Evolutionary conservation across 2,329 filamentous ascomycete species (phyloP), one percentile per base, ranked within the genome.

Genomic region (Paracorniculantispora psalliotae): DNA sequence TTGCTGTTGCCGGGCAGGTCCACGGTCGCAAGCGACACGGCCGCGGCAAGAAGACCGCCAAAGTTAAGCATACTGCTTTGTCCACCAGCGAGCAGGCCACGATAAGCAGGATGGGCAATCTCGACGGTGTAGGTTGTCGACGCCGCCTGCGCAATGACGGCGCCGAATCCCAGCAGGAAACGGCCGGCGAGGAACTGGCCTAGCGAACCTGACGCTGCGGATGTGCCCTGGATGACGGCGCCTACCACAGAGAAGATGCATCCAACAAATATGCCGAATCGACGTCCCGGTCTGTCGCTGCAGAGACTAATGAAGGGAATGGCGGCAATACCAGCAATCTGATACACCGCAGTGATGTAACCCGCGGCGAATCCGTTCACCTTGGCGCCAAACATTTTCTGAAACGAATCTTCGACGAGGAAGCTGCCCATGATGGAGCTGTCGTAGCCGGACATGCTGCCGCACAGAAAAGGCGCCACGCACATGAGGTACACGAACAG

Each of bases 121-220:
- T 80, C 78, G 23, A 78, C 72, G 19, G 79, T 76, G 63, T 79
- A 79, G 65, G 74, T 75, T 25, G 77, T 77, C 6, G 75, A 75
- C 19, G 77, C 76, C 10, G 75, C 71, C 7, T 74, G 73, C 19
- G 75, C 74, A 61, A 81, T 75, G 44, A 75, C 74, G 26, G 79
- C 77, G 55, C 67, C 67, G 37, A 68, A 70, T 9, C 86, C 86
- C 1, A 89, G 75, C 49, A 80, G 75, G 63, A 88, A 81, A 50
- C 79, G 77, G 2, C 79, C 72, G 2, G 69, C 68, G 5, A 65
- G 62, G 35, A 65, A 64, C 2, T 59, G 57, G 12, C 41, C 54
- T 3, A 57, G 54, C 15, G 54, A 39, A 8, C n/a, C 47, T 13
- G 48, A 47, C 35, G n/a, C 17, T 9, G 37, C 49, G 17, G 57